Conservation (phyloP, 2,329 filamentous ascomycete genomes). For the Penicillium polonicum region DNA sequence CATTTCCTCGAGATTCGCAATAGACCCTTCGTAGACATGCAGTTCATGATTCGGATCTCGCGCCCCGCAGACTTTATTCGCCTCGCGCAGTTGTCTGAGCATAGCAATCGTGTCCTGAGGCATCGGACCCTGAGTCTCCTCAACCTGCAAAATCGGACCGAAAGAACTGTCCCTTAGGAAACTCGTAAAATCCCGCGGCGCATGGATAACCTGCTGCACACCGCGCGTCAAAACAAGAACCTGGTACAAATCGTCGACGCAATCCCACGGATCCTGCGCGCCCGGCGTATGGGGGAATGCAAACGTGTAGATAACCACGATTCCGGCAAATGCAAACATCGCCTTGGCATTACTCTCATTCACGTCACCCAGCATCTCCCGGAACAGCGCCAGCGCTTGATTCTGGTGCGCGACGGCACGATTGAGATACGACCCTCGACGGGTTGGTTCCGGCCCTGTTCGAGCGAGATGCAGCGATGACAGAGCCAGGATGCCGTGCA, state of each 20-base stretch:
- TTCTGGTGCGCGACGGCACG: slow-evolving; percentile 39
- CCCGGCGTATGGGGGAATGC: slow-evolving; percentile 34
- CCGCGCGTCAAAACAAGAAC: slow-evolving; percentile 37
- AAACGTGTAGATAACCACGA: slow-evolving; percentile 42
- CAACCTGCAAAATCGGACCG: slow-evolving; percentile 28
- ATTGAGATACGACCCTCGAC: slow-evolving; percentile 32
- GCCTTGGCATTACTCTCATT: slow-evolving; percentile 40
- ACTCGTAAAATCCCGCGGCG: slow-evolving; percentile 20
- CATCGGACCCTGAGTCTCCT: slow-evolving; percentile 22
- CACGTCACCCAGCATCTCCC: slow-evolving; percentile 33
- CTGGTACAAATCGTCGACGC: slow-evolving; percentile 36
- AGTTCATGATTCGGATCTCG: slow-evolving; percentile 26
- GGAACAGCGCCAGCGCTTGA: slow-evolving; percentile 36
- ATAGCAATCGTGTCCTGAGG: slow-evolving; percentile 21
- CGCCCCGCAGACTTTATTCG: slow-evolving; percentile 26
- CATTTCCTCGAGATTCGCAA: slow-evolving; percentile 31
- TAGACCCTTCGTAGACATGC: slow-evolving; percentile 24
- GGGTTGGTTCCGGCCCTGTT: slow-evolving; percentile 25
- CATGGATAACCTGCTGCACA: slow-evolving; percentile 34
- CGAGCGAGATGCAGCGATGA: slow-evolving; percentile 38
- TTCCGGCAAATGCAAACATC: slow-evolving; percentile 40
- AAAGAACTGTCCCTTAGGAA: slow-evolving; percentile 30
- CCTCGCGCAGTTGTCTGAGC: slow-evolving; percentile 26
- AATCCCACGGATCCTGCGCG: slow-evolving; percentile 27
- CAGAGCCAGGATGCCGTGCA: slow-evolving; percentile 39